Percentiles rank a stretch among this genome's conserved stretches.
Conservation (phyloP, 2,329 filamentous ascomycete species). For the Claviceps africana region DNA sequence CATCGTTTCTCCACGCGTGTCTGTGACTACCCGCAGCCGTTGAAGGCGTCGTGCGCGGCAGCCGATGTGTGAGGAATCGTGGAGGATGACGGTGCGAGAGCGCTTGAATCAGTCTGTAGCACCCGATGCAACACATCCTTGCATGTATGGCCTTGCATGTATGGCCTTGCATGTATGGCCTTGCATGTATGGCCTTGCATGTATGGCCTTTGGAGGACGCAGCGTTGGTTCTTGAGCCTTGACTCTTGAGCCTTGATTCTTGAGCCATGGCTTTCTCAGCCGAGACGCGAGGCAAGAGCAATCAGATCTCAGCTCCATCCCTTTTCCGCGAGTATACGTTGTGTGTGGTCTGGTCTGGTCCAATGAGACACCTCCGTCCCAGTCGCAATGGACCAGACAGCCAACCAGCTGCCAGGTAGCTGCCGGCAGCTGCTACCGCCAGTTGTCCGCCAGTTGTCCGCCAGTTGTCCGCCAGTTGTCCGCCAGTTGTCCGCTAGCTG, state of each 20-base stretch:
- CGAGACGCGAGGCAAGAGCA: background rate
- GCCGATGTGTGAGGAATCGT: background rate
- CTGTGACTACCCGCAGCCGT: slow-evolving; percentile 1
- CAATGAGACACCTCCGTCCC: background rate
- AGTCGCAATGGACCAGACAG: background rate
- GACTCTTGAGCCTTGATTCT: no score
- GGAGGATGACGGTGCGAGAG: background rate
- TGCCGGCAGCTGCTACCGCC: no score
- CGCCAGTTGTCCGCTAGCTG: background rate
- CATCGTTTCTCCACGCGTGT: background rate
- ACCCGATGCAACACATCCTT: background rate
- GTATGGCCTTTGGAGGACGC: background rate
- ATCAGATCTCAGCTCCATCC: slow-evolving; percentile 1
- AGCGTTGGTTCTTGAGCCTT: background rate
- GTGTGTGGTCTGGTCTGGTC: background rate
- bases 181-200: no score
- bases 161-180: no score
- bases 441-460: background rate
- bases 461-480: background rate
- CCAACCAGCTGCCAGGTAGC: background rate
- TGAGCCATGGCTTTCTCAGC: background rate
- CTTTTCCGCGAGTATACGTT: background rate
- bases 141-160: no score
- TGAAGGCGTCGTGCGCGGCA: background rate
- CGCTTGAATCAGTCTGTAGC: background rate